Percentiles rank a stretch among this genome's conserved stretches.
Conservation (phyloP, 1,284 basidiomycete species). For the Papiliotrema laurentii region DNA sequence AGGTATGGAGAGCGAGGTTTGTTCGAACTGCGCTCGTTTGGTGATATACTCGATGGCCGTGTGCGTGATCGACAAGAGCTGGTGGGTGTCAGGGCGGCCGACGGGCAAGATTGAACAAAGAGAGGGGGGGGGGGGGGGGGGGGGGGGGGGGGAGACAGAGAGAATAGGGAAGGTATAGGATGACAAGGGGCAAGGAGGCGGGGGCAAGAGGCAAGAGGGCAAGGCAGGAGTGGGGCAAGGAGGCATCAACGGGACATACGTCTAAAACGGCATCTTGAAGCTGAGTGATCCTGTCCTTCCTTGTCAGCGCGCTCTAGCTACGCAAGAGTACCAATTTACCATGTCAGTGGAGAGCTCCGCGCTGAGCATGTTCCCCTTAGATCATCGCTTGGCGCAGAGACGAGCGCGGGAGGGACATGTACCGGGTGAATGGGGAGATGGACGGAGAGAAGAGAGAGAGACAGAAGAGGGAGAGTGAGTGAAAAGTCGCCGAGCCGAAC, state of each 20-base stretch:
- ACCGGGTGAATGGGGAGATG: too few species aligned
- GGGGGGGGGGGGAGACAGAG: too few species aligned
- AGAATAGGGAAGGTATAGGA: too few species aligned
- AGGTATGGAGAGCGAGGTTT: slow-evolving; percentile 36
- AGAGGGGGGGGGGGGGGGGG: too few species aligned
- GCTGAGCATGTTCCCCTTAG: slow-evolving; percentile 36
- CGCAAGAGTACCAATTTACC: slow-evolving; percentile 19
- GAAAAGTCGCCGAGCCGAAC: too few species aligned
- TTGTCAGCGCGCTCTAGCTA: slow-evolving; percentile 1
- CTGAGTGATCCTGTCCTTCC: slow-evolving; percentile 48
- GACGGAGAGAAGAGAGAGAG: too few species aligned
- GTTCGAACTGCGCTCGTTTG: slow-evolving; percentile 43
- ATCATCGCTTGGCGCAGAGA: slow-evolving; percentile 1
- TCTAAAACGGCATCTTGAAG: slow-evolving; percentile 49
- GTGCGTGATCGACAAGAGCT: slow-evolving; percentile 46
- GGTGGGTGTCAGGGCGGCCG: not conserved
- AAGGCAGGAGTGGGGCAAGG: too few species aligned
- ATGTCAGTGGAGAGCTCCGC: slow-evolving; percentile 49
- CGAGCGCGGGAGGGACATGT: too few species aligned
- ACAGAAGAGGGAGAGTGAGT: too few species aligned
- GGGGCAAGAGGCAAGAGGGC: too few species aligned
- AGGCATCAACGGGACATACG: too few species aligned
- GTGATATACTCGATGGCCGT: slow-evolving; percentile 47
- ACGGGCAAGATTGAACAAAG: not conserved
- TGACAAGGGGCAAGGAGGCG: too few species aligned